These are phyloP conservation scores for Yamadazyma diddensiae DNA, from an alignment of 1,139 yeast species.

Conservation along the genomic window DNA sequence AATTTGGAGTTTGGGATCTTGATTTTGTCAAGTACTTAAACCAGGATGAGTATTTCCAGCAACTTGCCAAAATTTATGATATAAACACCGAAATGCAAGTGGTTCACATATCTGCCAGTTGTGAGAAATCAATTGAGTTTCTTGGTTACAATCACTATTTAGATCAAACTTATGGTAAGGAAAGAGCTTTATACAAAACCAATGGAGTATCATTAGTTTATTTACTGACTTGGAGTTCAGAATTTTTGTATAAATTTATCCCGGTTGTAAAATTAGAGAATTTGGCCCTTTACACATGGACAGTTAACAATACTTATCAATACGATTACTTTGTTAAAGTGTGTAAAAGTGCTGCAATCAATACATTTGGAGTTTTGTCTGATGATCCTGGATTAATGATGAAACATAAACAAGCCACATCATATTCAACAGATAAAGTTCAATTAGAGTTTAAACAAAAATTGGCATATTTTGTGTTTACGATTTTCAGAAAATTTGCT, in stretches of 20 bases:
- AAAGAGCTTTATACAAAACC: conserved; percentile 25
- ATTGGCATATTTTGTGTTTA: conserved; percentile 17
- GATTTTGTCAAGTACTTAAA: conserved; percentile 56
- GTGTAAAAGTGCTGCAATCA: conserved; percentile 23
- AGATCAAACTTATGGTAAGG: conserved; percentile 21
- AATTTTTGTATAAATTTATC: conserved; percentile 33
- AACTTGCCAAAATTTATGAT: conserved; percentile 15
- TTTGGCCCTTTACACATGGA: conserved; percentile 73
- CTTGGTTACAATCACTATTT: conserved; percentile 37
- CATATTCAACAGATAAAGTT: conserved; percentile 4
- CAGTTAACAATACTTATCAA: conserved; percentile 59
- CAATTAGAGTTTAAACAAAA: conserved; percentile 22
- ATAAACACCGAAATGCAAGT: conserved; percentile 29
- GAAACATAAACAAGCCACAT: conserved; percentile 11
- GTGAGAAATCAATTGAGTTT: conserved; percentile 34
- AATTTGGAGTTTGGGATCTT: conserved; percentile 81
- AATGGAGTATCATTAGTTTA: conserved; percentile 42
- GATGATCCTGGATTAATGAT: conserved; percentile 54
- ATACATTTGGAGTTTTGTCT: conserved; percentile 54
- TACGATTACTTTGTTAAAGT: conserved; percentile 39
- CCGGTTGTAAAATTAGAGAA: conserved; percentile 40
- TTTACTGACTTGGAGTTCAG: conserved; percentile 38
- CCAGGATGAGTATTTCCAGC: conserved; percentile 38
- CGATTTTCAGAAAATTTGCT: conserved; percentile 14
- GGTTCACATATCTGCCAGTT: conserved; percentile 33